Percentiles rank a stretch among this genome's conserved stretches.
These are phyloP conservation scores for Nephelium lappaceum DNA, from an alignment of 345 rosid species.

Conservation along the genomic window DNA sequence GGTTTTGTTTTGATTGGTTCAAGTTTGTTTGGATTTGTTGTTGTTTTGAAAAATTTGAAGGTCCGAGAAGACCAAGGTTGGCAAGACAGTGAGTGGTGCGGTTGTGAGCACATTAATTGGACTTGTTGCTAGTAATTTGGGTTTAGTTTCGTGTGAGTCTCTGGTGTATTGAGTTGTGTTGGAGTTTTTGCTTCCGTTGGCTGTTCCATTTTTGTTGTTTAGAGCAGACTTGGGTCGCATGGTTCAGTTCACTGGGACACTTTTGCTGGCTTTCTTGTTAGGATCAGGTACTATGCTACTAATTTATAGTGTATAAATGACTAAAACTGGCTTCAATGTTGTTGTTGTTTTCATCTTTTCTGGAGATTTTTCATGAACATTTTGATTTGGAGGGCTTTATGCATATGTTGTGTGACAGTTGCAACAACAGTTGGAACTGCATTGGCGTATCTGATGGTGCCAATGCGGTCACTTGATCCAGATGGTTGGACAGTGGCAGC, in stretches of 20 bases:
- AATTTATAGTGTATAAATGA: not conserved
- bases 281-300: conserved; percentile 61
- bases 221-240: conserved; percentile 80
- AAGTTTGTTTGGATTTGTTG: not conserved
- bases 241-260: conserved; percentile 70
- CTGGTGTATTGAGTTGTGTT: conserved; percentile 63
- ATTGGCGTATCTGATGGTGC: conserved; percentile 72
- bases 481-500: conserved; percentile 95
- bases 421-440: conserved; percentile 79
- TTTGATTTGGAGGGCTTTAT: not conserved
- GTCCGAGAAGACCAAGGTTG: conserved; percentile 90
- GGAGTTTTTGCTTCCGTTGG: conserved; percentile 75
- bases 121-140: conserved; percentile 75
- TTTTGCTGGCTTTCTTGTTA: conserved; percentile 71
- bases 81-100: conserved; percentile 84
- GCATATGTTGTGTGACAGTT: conserved; percentile 41
- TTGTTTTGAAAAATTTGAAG: conserved; percentile 36
- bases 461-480: conserved; percentile 82
- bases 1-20: not conserved
- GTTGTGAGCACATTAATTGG: conserved; percentile 85
- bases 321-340: not conserved
- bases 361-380: not conserved
- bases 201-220: conserved; percentile 76
- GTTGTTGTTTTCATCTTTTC: not conserved
- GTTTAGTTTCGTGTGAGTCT: conserved; percentile 71